Evolutionary conservation across 306 rosid genomes (phyloP).

Genomic region (Prunus armeniaca): DNA sequence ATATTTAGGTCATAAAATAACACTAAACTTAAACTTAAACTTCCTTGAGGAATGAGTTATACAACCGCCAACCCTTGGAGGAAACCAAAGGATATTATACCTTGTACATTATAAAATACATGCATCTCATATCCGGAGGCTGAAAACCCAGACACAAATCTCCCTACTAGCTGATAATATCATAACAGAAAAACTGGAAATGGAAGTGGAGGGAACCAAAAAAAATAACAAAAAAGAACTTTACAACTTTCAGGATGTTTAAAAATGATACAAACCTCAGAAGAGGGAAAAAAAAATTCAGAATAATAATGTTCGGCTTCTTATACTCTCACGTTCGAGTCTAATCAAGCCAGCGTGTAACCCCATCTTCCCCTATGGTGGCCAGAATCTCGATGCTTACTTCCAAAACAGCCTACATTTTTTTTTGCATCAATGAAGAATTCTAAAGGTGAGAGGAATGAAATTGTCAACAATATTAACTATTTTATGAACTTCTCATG

Average conservation of each 20-base stretch:
- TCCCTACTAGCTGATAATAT: constrained; percentile 6
- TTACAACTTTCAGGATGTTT: constrained; percentile 43
- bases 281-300: background rate
- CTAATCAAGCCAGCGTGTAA: constrained; percentile 93
- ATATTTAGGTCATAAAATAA: background rate
- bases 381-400: constrained; percentile 84
- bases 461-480: background rate
- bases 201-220: background rate
- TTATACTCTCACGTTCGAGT: background rate
- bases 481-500: background rate
- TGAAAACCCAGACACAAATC: constrained; percentile 16
- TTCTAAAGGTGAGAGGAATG: background rate
- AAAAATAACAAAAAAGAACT: constrained; percentile 12
- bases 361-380: constrained; percentile 74
- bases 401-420: constrained; percentile 81
- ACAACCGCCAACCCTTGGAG: background rate
- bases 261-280: constrained; percentile 38
- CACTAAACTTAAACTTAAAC: background rate
- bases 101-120: constrained; percentile 22
- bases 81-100: constrained; percentile 29
- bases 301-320: constrained; percentile 6
- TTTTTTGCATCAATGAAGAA: constrained; percentile 1
- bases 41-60: background rate
- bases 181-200: background rate
- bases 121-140: constrained; percentile 24